Percentiles rank a stretch among this genome's conserved stretches.
Evolutionary conservation across 106 monocot species (phyloP).

Genomic region (Apostasia shenzhenica): DNA sequence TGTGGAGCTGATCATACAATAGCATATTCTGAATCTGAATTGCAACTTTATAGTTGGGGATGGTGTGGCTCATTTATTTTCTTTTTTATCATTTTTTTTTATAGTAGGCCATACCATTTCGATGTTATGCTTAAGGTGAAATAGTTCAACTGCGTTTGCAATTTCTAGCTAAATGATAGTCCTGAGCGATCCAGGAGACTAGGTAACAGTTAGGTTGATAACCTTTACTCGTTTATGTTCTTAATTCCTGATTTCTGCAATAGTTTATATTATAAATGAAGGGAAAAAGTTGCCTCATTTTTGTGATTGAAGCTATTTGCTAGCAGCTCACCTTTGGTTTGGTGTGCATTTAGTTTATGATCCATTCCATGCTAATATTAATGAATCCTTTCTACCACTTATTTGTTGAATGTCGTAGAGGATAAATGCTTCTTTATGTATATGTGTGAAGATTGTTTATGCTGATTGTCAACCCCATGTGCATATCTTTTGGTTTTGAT

Average conservation of each 20-base stretch:
- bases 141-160: not conserved
- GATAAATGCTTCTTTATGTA: too few species aligned
- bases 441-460: too few species aligned
- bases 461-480: too few species aligned
- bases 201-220: not conserved
- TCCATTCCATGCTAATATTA: too few species aligned
- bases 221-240: too few species aligned
- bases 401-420: too few species aligned
- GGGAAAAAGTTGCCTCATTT: not conserved
- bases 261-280: not conserved
- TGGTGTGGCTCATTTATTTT: conserved; percentile 21
- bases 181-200: not conserved
- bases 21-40: conserved; percentile 64
- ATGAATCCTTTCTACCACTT: too few species aligned
- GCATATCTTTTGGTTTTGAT: too few species aligned
- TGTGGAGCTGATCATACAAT: conserved; percentile 94
- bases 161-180: not conserved
- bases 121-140: not conserved
- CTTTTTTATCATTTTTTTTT: not conserved
- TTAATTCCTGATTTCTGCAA: not conserved
- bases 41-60: conserved; percentile 87
- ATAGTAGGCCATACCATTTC: not conserved
- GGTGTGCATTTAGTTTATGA: too few species aligned
- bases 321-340: too few species aligned
- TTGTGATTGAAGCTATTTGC: too few species aligned